These are phyloP conservation scores for Penicillium sp. DNA, from an alignment of 2,329 filamentous ascomycete genomes.

Conservation along the genomic window DNA sequence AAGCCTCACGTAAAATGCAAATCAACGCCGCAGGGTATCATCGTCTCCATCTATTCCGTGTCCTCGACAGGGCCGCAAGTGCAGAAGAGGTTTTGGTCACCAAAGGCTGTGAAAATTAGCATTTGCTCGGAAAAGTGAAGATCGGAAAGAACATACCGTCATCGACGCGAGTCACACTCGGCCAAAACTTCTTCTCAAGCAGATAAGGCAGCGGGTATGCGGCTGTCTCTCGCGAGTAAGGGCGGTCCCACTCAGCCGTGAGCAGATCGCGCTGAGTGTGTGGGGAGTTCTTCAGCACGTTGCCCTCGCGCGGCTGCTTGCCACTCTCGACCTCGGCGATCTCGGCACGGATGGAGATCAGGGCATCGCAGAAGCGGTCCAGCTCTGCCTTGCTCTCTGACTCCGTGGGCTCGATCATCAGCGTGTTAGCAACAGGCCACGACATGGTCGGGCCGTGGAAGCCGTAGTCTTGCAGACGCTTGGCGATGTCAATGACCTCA, in stretches of 20 bases:
- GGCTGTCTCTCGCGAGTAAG: conserved; percentile 73
- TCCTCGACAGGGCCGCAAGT: conserved; percentile 79
- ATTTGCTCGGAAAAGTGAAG: conserved; percentile 1
- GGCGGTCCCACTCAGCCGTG: conserved; percentile 69
- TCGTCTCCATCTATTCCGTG: conserved; percentile 31
- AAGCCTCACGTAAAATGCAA: conserved; percentile 4
- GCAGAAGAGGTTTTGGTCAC: conserved; percentile 90
- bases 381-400: conserved; percentile 88
- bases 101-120: conserved; percentile 59
- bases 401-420: conserved; percentile 98
- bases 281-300: conserved; percentile 83
- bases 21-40: conserved; percentile 32
- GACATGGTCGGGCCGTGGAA: conserved; percentile 98
- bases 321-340: conserved; percentile 80
- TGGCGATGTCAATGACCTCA: conserved; percentile 91
- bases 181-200: conserved; percentile 97
- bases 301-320: conserved; percentile 64
- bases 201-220: conserved; percentile 80
- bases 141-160: conserved; percentile 57
- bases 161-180: conserved; percentile 75
- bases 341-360: conserved; percentile 79
- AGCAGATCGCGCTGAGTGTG: conserved; percentile 80
- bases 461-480: conserved; percentile 92
- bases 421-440: conserved; percentile 88
- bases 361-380: conserved; percentile 84